Conservation (phyloP, 1,139 yeast genomes). For the Sugiyamaella novakii region DNA sequence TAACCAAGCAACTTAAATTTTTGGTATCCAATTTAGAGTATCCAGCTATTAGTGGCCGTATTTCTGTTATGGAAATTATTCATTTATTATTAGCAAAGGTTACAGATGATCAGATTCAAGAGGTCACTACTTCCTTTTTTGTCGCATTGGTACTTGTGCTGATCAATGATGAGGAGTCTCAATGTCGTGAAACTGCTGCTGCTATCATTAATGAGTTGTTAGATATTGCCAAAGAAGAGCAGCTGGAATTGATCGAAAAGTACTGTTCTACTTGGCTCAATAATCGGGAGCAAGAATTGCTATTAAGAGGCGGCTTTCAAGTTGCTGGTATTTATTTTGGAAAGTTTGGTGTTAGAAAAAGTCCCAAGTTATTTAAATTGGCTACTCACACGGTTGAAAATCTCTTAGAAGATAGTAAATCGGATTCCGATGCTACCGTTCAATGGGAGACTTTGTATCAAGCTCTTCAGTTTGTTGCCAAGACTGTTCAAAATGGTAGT, state of each 20-base stretch:
- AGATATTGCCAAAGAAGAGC: slow-evolving; percentile 51
- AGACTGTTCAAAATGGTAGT: slow-evolving; percentile 32
- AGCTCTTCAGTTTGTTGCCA: slow-evolving; percentile 55
- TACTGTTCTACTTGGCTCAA: slow-evolving; percentile 73
- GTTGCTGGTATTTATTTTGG: slow-evolving; percentile 65
- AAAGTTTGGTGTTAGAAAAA: slow-evolving; percentile 48
- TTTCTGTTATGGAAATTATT: slow-evolving; percentile 86
- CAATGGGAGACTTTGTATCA: slow-evolving; percentile 81
- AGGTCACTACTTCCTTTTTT: slow-evolving; percentile 73
- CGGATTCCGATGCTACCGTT: slow-evolving; percentile 29
- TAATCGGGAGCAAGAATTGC: slow-evolving; percentile 45
- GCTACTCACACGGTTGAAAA: slow-evolving; percentile 30
- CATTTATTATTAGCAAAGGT: slow-evolving; percentile 70
- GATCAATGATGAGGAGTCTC: slow-evolving; percentile 75
- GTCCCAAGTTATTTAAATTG: slow-evolving; percentile 27
- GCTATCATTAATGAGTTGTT: slow-evolving; percentile 61
- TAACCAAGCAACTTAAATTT: slow-evolving; percentile 80
- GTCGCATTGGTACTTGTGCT: slow-evolving; percentile 77
- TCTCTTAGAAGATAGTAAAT: slow-evolving; percentile 30
- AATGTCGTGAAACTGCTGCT: slow-evolving; percentile 84
- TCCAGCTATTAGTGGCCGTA: slow-evolving; percentile 84
- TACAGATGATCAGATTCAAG: slow-evolving; percentile 59
- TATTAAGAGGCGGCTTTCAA: slow-evolving; percentile 76
- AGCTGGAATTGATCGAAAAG: slow-evolving; percentile 54
- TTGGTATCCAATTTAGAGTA: slow-evolving; percentile 82